Evolutionary conservation across 768 basidiomycete genomes (phyloP), one percentile per base, ranked within the genome.

Genomic region (Suillus variegatus): DNA sequence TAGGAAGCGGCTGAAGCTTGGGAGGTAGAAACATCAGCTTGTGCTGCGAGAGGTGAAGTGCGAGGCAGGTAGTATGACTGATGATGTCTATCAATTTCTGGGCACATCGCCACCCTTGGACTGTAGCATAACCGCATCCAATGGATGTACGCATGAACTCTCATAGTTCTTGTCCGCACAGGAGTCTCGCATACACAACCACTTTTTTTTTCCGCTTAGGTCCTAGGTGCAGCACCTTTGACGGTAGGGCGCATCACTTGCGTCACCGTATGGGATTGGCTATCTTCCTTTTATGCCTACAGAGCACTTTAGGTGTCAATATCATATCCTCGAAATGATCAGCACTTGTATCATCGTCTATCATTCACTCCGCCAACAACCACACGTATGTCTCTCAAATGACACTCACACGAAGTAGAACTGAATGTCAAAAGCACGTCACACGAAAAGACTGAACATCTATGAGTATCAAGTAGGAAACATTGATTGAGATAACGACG

Each of bases 1-100:
- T 62, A 76, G 64, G 65, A 76, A 77, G 65, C 73, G 75, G 51
- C 18, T 41, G 62, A 56, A n/a, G 22, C 40, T 61, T 58, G 46
- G 22, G 36, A 46, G 38, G 22, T 60, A 25, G 28, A n/a, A n/a
- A 2, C 32, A 8, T 35, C 18, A 8, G 25, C 22, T 25, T 7
- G 20, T 28, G 35, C 25, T n/a, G 28, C 14, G 9, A 41, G n/a
- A 28, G 7, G 51, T 18, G 9, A 52, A 18, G 7, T 52, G 28
- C 18, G 25, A 28, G 25, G 28, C 16, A 14, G 32, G 52, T 35
- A 5, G 18, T 35, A 9, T 55, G 40, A 55, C 4, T 35, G 18
- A 25, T n/a, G n/a, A n/a, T 55, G 28, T 6, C 20, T 32, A 32
- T 32, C 28, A 8, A 54, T 32, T 54, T 32, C 52, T 32, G 28